Conservation (phyloP, 2,329 filamentous ascomycete genomes). For the Harringtonia aguacate region DNA sequence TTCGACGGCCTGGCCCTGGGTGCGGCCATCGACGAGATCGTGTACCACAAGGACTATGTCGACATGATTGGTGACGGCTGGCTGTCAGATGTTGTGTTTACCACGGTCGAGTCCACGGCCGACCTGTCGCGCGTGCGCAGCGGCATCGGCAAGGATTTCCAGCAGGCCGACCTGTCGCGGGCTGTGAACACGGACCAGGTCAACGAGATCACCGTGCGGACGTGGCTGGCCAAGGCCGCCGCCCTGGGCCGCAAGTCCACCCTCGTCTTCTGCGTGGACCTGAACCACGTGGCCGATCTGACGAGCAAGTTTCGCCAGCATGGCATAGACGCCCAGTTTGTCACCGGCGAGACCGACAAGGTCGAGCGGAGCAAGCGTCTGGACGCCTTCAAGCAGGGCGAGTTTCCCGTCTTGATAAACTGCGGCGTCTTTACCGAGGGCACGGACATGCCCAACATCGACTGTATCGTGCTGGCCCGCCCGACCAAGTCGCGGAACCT, state of each 20-base stretch:
- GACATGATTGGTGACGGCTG: conserved; percentile 76
- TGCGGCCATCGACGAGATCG: conserved; percentile 83
- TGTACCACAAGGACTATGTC: conserved; percentile 73
- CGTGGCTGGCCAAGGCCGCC: conserved; percentile 70
- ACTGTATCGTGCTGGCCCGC: conserved; percentile 79
- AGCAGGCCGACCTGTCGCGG: conserved; percentile 61
- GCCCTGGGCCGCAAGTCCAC: conserved; percentile 55
- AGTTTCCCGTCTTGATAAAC: conserved; percentile 84
- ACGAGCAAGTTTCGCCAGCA: conserved; percentile 65
- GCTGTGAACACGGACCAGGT: conserved; percentile 72
- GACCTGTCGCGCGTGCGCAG: conserved; percentile 63
- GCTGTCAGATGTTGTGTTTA: conserved; percentile 88
- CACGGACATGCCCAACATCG: conserved; percentile 94
- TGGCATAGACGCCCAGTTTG: conserved; percentile 71
- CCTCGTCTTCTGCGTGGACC: conserved; percentile 86
- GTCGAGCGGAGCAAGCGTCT: conserved; percentile 59
- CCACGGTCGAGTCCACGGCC: conserved; percentile 74
- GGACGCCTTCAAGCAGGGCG: conserved; percentile 61
- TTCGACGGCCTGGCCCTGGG: conserved; percentile 79
- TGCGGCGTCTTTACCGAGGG: conserved; percentile 96
- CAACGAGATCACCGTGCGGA: conserved; percentile 76
- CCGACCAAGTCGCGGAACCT: conserved; percentile 90
- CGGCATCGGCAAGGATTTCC: conserved; percentile 66
- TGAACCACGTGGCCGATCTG: conserved; percentile 67
- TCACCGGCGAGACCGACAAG: conserved; percentile 72